Conservation (phyloP, 2,329 filamentous ascomycete species). For the Madurella fahalii region DNA sequence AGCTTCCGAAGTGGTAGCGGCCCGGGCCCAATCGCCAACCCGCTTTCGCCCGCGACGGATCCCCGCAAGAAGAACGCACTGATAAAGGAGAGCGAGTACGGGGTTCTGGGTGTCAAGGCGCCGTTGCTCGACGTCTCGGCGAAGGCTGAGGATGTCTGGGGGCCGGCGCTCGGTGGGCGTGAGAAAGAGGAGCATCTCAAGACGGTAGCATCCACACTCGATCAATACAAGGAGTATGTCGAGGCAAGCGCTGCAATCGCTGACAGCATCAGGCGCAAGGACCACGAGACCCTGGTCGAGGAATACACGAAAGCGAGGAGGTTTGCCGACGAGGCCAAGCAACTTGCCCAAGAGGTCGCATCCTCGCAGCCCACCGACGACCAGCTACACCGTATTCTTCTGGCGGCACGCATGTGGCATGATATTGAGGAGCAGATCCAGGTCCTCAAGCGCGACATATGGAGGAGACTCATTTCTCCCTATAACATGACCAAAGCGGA, state of each 20-base stretch:
- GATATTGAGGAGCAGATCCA: slow-evolving; percentile 87
- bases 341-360: slow-evolving; percentile 56
- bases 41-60: slow-evolving; percentile 43
- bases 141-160: slow-evolving; percentile 97
- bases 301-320: slow-evolving; percentile 80
- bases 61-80: slow-evolving; percentile 81
- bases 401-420: slow-evolving; percentile 91
- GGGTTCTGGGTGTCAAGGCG: slow-evolving; percentile 79
- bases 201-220: slow-evolving; percentile 68
- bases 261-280: slow-evolving; percentile 83
- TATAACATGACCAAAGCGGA: slow-evolving; percentile 55
- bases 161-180: slow-evolving; percentile 82
- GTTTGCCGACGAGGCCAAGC: slow-evolving; percentile 73
- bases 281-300: slow-evolving; percentile 83
- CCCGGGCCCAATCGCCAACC: slow-evolving; percentile 34
- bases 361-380: slow-evolving; percentile 63
- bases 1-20: slow-evolving; percentile 56
- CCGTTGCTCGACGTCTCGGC: slow-evolving; percentile 85
- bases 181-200: slow-evolving; percentile 89
- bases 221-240: slow-evolving; percentile 76
- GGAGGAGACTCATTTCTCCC: slow-evolving; percentile 71
- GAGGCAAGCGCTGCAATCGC: slow-evolving; percentile 73
- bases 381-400: slow-evolving; percentile 79
- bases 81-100: slow-evolving; percentile 88
- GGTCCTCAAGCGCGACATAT: slow-evolving; percentile 81